phyloP scores from a whole-genome alignment of 176 grass and related monocot species.

The Miscanthus lutarioriparius region DNA sequence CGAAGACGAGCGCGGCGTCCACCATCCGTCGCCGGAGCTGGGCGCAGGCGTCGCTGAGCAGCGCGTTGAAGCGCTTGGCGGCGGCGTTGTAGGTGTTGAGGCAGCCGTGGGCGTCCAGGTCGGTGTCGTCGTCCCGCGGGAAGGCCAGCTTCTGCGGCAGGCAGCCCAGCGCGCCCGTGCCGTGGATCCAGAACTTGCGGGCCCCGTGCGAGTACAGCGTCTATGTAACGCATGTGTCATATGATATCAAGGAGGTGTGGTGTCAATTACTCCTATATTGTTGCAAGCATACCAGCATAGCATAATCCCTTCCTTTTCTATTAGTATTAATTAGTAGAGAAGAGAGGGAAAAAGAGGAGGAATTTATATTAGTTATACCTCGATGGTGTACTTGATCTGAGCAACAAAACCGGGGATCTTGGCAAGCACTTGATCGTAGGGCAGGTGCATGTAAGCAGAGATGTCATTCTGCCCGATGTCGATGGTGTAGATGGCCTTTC shows the following conservation, averaged over 20 bases:
- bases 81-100: constrained; percentile 46
- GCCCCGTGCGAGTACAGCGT: constrained; percentile 43
- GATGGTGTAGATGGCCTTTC: constrained; percentile 55
- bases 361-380: constrained; percentile 36
- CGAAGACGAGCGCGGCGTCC: constrained; percentile 53
- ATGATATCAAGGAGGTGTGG: neutral
- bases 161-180: constrained; percentile 63
- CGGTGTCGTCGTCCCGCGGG: constrained; percentile 44
- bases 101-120: constrained; percentile 60
- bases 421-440: constrained; percentile 46
- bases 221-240: constrained; percentile 3
- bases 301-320: neutral
- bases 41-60: neutral
- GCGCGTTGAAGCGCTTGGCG: constrained; percentile 49
- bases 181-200: constrained; percentile 63
- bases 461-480: constrained; percentile 82
- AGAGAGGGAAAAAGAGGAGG: neutral
- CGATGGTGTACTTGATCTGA: constrained; percentile 45
- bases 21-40: constrained; percentile 43
- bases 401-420: constrained; percentile 37
- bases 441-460: constrained; percentile 40
- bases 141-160: constrained; percentile 62
- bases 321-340: neutral
- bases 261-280: neutral
- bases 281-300: neutral